Conservation (phyloP, 2,329 filamentous ascomycete genomes). For the Talaromyces sp. region DNA sequence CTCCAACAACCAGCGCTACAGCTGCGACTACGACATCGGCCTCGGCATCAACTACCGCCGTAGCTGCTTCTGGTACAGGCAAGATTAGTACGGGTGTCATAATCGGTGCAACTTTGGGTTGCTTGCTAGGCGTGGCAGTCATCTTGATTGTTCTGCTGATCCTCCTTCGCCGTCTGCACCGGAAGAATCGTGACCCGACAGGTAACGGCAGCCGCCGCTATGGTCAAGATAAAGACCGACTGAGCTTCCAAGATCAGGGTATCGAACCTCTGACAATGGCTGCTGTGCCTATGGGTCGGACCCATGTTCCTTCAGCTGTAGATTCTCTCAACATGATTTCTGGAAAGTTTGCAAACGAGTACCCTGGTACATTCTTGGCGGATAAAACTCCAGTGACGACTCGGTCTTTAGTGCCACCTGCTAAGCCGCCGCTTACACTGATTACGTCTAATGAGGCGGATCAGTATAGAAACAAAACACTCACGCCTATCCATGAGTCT, state of each 20-base stretch:
- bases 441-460: conserved; percentile 30
- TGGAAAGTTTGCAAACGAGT: conserved; percentile 27
- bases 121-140: conserved; percentile 69
- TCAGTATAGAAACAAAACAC: conserved; percentile 24
- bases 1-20: conserved; percentile 33
- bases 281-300: conserved; percentile 46
- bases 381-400: not conserved
- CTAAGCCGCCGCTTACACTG: conserved; percentile 28
- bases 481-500: conserved; percentile 17
- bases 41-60: conserved; percentile 29
- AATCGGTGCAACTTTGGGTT: conserved; percentile 76
- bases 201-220: conserved; percentile 44
- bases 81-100: conserved; percentile 52
- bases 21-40: conserved; percentile 27
- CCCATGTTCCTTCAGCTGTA: conserved; percentile 37
- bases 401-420: conserved; percentile 17
- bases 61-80: conserved; percentile 22
- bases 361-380: conserved; percentile 33
- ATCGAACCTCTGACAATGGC: conserved; percentile 42
- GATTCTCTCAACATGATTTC: conserved; percentile 43
- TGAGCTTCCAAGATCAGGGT: conserved; percentile 46
- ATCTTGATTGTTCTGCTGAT: conserved; percentile 71
- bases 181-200: conserved; percentile 49
- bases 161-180: conserved; percentile 60
- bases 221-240: conserved; percentile 56